Evolutionary conservation across 2,329 filamentous ascomycete species (phyloP), one percentile per base, ranked within the genome.

Genomic region (Sclerotinia glacialis): DNA sequence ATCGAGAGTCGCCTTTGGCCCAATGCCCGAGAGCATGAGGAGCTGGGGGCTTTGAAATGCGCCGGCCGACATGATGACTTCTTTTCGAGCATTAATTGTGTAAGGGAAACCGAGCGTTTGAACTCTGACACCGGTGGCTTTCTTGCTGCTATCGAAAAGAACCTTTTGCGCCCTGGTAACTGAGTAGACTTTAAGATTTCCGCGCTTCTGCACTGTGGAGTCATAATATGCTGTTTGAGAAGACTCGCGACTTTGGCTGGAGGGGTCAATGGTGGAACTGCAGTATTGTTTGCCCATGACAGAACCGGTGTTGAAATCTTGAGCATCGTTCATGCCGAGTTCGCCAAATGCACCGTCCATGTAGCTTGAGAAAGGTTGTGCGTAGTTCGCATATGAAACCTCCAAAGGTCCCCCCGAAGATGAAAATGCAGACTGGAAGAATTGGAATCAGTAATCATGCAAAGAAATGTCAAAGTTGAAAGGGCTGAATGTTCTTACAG

Each of bases 1-100:
- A 5, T 77, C 62, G 2, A 86, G 77, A 26, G 81, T 78, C 0
- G 75, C 73, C 0, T 74, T 75, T 1, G 80, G 78, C 0, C 82
- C 82, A 34, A 85, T 77, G 14, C 83, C 82, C 54, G 79, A 81
- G 0, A 83, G 77, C 73, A 80, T 80, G 4, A 84, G 78, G 5
- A 84, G 77, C 68, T 83, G 79, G 0, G 81, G 80, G 1, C 79
- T 79, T 72, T 82, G 81, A 71, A 82, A 82, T 3, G 78, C 76
- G 16, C 83, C 83, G 1, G 80, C 81, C 0, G 80, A 78, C 14
- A 85, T 67, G 50, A 85, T 83, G 21, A 74, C 66, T 56, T 73
- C 71, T 58, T 71, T 71, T 2, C 52, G 67, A 5, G 71, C 73
- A n/a, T 61, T 53, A 31, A 73, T 56, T 2, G 65, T 70, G 46